Evolutionary conservation across 768 basidiomycete genomes (phyloP).

Genomic region (Candolleomyces efflorescens): DNA sequence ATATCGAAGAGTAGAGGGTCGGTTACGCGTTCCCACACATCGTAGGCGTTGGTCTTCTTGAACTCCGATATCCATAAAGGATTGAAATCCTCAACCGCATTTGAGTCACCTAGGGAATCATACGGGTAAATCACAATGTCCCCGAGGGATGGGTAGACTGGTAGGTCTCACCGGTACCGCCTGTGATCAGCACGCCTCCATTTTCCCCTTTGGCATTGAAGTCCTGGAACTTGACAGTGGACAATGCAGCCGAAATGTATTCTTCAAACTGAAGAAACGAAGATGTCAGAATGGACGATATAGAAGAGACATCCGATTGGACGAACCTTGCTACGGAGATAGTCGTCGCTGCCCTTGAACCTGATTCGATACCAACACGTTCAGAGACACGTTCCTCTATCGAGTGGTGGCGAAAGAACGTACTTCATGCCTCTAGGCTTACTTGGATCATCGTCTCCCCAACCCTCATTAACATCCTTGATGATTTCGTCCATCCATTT

Average conservation of each 20-base stretch:
- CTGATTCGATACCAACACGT: conserved; percentile 36
- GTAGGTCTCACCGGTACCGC: conserved; percentile 45
- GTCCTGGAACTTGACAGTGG: conserved; percentile 87
- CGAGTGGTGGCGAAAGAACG: conserved; percentile 20
- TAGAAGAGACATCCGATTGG: not conserved
- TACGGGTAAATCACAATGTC: conserved; percentile 2
- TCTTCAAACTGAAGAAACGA: conserved; percentile 70
- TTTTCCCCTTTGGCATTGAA: conserved; percentile 71
- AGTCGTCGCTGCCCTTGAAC: conserved; percentile 96
- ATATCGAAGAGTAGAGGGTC: conserved; percentile 95
- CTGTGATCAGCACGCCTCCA: conserved; percentile 61
- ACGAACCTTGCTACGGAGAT: conserved; percentile 75
- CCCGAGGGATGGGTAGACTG: not conserved
- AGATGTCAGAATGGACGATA: not conserved
- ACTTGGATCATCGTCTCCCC: conserved; percentile 61
- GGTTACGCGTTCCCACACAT: conserved; percentile 87
- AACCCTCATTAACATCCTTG: conserved; percentile 78
- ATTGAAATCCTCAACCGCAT: conserved; percentile 76
- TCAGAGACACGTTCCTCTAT: not conserved
- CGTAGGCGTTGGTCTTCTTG: conserved; percentile 80
- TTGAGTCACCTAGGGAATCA: conserved; percentile 40
- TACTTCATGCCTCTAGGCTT: conserved; percentile 61
- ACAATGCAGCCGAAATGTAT: conserved; percentile 84
- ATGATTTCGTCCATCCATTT: conserved; percentile 98
- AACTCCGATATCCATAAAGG: conserved; percentile 87